Percentiles rank a stretch among this genome's conserved stretches.
Evolutionary conservation across 2,329 filamentous ascomycete species (phyloP).

Genomic region (Dendrostoma leiphaemia): DNA sequence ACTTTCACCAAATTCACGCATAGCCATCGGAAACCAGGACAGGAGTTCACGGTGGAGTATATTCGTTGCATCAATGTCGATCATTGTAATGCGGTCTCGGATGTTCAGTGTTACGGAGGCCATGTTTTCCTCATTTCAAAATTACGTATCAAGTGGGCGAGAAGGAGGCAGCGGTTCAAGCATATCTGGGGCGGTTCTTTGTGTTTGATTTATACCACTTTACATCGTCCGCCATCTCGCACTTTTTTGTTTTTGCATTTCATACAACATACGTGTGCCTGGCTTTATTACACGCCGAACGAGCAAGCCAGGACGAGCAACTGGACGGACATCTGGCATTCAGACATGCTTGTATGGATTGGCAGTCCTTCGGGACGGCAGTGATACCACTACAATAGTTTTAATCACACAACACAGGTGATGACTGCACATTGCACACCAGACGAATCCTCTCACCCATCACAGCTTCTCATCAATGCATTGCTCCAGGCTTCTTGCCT

Average conservation of each 20-base stretch:
- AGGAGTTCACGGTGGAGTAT: constrained; percentile 1
- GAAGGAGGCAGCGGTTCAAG: not conserved
- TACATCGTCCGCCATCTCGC: not conserved
- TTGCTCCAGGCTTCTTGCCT: too few relatives aligned
- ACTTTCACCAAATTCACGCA: constrained; percentile 6
- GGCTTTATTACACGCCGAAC: too few relatives aligned
- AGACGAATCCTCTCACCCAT: not conserved
- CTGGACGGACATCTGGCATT: not conserved
- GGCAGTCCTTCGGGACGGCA: not conserved
- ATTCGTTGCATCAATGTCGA: not conserved
- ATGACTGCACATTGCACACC: not conserved
- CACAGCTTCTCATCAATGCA: too few relatives aligned
- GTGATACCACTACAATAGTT: constrained; percentile 1
- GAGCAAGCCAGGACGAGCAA: not conserved
- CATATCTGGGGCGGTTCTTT: not conserved
- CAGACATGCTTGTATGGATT: not conserved
- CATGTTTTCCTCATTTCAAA: not conserved
- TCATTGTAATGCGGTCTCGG: not conserved
- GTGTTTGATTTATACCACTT: not conserved
- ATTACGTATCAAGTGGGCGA: not conserved
- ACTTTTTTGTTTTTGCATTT: too few relatives aligned
- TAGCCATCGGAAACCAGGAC: constrained; percentile 6
- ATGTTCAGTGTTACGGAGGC: constrained; percentile 1
- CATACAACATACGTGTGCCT: not conserved
- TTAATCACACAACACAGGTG: not conserved